These are phyloP conservation scores for Cynara cardunculus DNA, from an alignment of 129 eudicot genomes.

Conservation along the genomic window DNA sequence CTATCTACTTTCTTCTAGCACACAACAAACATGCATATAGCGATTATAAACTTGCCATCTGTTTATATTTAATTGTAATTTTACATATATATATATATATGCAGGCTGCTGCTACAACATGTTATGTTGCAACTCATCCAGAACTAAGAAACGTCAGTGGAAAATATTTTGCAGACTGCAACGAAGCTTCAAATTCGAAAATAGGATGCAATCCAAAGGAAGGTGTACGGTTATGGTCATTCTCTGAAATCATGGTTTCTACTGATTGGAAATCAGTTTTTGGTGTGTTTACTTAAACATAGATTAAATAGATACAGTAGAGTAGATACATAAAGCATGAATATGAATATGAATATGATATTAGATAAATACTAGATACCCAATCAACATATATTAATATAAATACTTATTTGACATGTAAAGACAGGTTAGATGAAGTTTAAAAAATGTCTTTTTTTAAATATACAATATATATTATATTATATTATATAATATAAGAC, in stretches of 20 bases:
- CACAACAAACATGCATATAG: neutral
- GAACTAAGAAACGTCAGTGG: constrained; percentile 51
- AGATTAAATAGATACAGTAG: neutral
- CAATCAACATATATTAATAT: constrained; percentile 8
- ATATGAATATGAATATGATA: neutral
- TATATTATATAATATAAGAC: neutral
- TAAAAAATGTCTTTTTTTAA: neutral
- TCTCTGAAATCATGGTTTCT: constrained; percentile 67
- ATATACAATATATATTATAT: neutral
- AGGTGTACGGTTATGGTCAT: constrained; percentile 72
- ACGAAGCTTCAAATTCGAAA: constrained; percentile 63
- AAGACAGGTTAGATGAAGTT: constrained; percentile 27
- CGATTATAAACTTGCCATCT: neutral
- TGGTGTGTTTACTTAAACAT: constrained; percentile 26
- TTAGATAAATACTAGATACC: constrained; percentile 25
- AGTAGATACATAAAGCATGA: neutral
- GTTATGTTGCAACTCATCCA: constrained; percentile 82
- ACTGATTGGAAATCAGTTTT: constrained; percentile 27
- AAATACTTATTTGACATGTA: constrained; percentile 25
- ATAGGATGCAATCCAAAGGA: constrained; percentile 56
- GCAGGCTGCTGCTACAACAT: constrained; percentile 96
- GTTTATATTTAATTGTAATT: neutral
- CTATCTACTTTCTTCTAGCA: neutral
- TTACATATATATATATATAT: neutral
- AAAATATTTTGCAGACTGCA: constrained; percentile 83